phyloP scores from a whole-genome alignment of 2,329 filamentous ascomycete genomes.

The Cercospora brassicicola region DNA sequence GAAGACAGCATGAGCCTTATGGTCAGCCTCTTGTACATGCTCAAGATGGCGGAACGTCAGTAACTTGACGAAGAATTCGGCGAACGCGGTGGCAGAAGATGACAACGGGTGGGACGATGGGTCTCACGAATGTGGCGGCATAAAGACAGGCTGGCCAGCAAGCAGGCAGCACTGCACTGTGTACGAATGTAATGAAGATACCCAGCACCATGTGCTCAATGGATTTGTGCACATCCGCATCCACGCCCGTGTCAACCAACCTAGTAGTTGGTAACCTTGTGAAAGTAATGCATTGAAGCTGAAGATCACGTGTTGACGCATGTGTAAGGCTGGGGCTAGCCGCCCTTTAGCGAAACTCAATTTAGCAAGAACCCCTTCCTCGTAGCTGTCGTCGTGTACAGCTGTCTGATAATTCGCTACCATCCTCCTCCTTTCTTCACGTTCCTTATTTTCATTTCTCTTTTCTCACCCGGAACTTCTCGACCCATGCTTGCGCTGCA shows the following conservation, averaged over 20 bases:
- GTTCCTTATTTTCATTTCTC: not conserved
- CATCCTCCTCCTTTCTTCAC: constrained; percentile 16
- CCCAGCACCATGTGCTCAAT: constrained; percentile 6
- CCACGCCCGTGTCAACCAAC: not conserved
- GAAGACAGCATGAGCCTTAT: constrained; percentile 28
- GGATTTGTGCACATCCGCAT: not conserved
- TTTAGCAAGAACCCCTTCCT: not conserved
- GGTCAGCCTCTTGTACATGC: constrained; percentile 30
- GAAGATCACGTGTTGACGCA: not conserved
- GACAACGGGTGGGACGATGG: not conserved
- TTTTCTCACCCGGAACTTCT: constrained; percentile 1
- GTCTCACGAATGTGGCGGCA: not conserved
- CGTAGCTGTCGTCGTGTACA: constrained; percentile 1
- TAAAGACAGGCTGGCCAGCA: not conserved
- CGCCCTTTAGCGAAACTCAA: not conserved
- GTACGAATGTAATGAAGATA: constrained; percentile 2
- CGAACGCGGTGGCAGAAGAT: not conserved
- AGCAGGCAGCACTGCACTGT: not conserved
- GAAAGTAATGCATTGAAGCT: not conserved
- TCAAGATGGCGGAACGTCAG: constrained; percentile 25
- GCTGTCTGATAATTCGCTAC: constrained; percentile 6
- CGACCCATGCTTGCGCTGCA: not conserved
- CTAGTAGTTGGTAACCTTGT: not conserved
- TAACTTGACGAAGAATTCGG: not conserved
- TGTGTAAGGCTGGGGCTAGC: not conserved